These are phyloP conservation scores for Linum tenue DNA, from an alignment of 345 rosid species.

Conservation along the genomic window DNA sequence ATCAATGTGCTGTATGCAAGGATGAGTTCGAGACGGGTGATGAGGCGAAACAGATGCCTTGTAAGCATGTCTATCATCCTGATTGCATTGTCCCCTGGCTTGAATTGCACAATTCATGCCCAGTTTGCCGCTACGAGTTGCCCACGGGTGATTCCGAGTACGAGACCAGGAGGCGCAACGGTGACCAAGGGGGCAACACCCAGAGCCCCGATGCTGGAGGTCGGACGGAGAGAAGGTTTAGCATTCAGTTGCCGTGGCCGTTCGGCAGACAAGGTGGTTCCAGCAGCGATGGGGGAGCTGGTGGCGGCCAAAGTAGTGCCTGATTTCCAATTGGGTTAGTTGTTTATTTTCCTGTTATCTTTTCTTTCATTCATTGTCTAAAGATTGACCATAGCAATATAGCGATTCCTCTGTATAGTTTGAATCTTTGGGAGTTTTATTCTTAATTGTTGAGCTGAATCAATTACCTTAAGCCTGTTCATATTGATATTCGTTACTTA, in stretches of 20 bases:
- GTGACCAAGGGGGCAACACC: slow-evolving; percentile 8
- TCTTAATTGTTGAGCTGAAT: not conserved
- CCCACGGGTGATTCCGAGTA: slow-evolving; percentile 39
- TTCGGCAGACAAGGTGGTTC: slow-evolving; percentile 28
- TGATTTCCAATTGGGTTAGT: slow-evolving; percentile 10
- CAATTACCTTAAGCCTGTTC: too few relatives aligned
- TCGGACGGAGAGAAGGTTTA: slow-evolving; percentile 30
- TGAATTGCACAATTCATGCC: slow-evolving; percentile 40
- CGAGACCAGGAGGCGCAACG: slow-evolving; percentile 19
- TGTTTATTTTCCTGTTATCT: slow-evolving; percentile 4
- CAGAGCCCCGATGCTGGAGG: slow-evolving; percentile 16
- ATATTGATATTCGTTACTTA: too few relatives aligned
- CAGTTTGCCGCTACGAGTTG: slow-evolving; percentile 44
- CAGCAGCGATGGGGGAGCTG: slow-evolving; percentile 16
- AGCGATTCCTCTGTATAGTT: too few relatives aligned
- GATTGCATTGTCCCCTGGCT: slow-evolving; percentile 43
- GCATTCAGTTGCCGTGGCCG: slow-evolving; percentile 29
- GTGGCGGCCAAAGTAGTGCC: slow-evolving; percentile 22
- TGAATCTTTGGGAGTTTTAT: not conserved
- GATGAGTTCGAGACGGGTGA: slow-evolving; percentile 31
- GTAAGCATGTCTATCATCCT: slow-evolving; percentile 36
- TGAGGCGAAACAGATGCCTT: slow-evolving; percentile 44
- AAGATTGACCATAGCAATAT: too few relatives aligned
- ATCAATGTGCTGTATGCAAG: slow-evolving; percentile 45
- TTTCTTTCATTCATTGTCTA: too few relatives aligned